These are phyloP conservation scores for Fusarium temperatum DNA, from an alignment of 2,329 filamentous ascomycete species.

Conservation along the genomic window DNA sequence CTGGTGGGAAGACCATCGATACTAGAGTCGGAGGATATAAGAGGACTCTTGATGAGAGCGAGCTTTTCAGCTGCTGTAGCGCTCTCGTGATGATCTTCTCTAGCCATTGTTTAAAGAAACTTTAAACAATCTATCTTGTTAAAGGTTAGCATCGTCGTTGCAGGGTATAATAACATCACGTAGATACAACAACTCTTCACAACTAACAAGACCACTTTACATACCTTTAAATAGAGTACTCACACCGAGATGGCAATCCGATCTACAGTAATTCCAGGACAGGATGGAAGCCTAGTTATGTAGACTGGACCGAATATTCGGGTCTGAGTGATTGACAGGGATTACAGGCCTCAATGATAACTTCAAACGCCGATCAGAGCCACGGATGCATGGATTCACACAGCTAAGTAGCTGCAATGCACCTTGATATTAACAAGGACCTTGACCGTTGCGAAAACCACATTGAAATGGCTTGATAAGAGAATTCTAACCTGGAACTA, in stretches of 20 bases:
- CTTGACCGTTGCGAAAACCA: not conserved
- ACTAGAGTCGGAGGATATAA: constrained; percentile 32
- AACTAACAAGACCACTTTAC: not conserved
- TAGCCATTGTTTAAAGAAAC: constrained; percentile 25
- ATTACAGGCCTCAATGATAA: not conserved
- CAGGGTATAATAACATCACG: not conserved
- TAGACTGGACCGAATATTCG: not conserved
- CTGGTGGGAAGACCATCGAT: constrained; percentile 1
- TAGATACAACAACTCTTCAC: not conserved
- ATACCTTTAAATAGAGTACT: not conserved
- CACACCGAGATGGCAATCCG: not conserved
- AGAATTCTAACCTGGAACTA: not conserved
- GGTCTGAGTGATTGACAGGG: not conserved
- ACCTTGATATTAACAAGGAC: not conserved
- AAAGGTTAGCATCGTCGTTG: not conserved
- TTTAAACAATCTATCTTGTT: not conserved
- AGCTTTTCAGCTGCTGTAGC: constrained; percentile 40
- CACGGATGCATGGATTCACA: not conserved
- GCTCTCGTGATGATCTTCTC: not conserved
- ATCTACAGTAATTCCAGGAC: not conserved
- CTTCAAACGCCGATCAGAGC: not conserved
- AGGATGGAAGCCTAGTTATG: not conserved
- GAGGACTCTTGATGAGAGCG: constrained; percentile 46
- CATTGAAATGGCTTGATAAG: not conserved
- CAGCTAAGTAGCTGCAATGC: not conserved